Evolutionary conservation across 306 rosid genomes (phyloP), one percentile per base, ranked within the genome.

Genomic region (Albizia julibrissin): DNA sequence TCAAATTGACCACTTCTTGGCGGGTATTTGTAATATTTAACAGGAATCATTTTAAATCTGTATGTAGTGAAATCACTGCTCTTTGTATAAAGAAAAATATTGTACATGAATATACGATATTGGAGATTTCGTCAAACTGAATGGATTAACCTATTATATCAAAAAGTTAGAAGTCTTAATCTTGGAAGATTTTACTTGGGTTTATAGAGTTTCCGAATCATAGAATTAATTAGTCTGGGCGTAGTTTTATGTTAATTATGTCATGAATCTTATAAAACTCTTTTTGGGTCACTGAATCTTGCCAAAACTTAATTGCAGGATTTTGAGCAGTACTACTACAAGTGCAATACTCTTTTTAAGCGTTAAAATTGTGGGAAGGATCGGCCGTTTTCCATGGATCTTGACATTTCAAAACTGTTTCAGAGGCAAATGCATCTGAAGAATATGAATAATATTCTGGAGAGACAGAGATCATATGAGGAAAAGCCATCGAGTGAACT

Each of bases 381-480:
- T 86, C 89, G 76, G 44, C 62, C 74, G 4, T 6, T 40, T 74
- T 83, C 80, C 18, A 69, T 39, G 72, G 92, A 91, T 77, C 37
- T 77, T 81, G 90, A 88, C 86, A 83, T 94, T 86, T 83, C 88
- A 9, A 94, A 86, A 74, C 83, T 85, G 46, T 50, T 88, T 56
- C 89, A 91, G n/a, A 93, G 69, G 87, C 94, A 91, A 86, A 24
- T 18, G 14, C 11, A 84, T 74, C 31, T 90, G 88, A 91, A 10
- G 52, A 46, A 91, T 79, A 87, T 46, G 52, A 46, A 91, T 79
- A 46, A 91, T 79, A 87, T 88, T 81, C 86, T 89, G 64, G 97
- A 91, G 73, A 90, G 95, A 81, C 88, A 90, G 74, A 87, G 91
- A 80, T 95, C 98, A 24, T 90, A 43, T 56, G 97, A 93, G 69